Evolutionary conservation across 306 rosid genomes (phyloP).

Genomic region (Coriaria nepalensis): DNA sequence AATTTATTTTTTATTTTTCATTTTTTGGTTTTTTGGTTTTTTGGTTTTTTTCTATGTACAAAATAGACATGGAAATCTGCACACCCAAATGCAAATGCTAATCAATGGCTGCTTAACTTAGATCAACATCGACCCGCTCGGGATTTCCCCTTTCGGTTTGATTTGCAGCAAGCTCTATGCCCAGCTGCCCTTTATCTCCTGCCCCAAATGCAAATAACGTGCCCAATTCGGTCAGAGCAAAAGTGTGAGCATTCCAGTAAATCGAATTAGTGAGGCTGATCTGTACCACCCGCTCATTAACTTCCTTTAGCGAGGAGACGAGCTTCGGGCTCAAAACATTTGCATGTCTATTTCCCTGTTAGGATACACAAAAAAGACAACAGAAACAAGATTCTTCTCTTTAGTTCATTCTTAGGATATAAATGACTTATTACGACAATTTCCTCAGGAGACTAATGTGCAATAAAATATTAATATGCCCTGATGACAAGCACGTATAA

Average conservation of each 20-base stretch:
- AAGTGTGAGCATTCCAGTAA: slow-evolving; percentile 91
- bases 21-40: too few relatives aligned
- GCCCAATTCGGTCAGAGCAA: slow-evolving; percentile 85
- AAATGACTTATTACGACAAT: too few relatives aligned
- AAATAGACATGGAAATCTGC: slow-evolving; percentile 29
- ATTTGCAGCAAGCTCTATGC: slow-evolving; percentile 55
- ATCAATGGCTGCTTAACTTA: slow-evolving; percentile 24
- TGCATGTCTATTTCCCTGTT: slow-evolving; percentile 56
- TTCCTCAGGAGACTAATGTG: too few relatives aligned
- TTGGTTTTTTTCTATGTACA: slow-evolving; percentile 69
- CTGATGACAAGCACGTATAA: too few relatives aligned
- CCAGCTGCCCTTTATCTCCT: slow-evolving; percentile 90
- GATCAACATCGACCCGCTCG: slow-evolving; percentile 64
- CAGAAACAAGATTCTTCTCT: neutral
- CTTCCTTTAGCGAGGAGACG: slow-evolving; percentile 57
- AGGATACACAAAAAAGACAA: slow-evolving; percentile 8
- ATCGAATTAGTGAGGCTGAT: slow-evolving; percentile 82
- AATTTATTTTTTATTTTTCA: slow-evolving; percentile 25
- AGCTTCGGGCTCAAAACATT: slow-evolving; percentile 61
- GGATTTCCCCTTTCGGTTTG: slow-evolving; percentile 77
- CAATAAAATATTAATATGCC: too few relatives aligned
- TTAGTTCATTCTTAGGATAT: too few relatives aligned
- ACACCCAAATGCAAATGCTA: slow-evolving; percentile 31
- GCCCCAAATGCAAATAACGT: slow-evolving; percentile 88
- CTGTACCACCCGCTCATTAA: slow-evolving; percentile 70